phyloP scores from a whole-genome alignment of 208 protist genomes.

The Strigomonas culicis region DNA sequence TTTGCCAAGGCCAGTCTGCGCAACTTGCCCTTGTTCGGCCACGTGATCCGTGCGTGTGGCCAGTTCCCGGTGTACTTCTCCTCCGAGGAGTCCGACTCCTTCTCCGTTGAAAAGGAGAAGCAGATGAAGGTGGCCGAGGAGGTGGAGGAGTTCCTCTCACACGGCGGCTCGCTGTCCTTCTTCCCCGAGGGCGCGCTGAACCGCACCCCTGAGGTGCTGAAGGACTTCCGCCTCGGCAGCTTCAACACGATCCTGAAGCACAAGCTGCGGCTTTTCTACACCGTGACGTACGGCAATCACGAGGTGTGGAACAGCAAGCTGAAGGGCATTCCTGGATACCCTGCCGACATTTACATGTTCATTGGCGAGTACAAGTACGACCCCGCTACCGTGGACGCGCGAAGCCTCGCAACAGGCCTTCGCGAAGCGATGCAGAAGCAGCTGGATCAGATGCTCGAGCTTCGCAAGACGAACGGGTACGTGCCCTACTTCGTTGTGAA shows the following conservation, averaged over 20 bases:
- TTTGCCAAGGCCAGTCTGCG: constrained; percentile 58
- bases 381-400: constrained; percentile 26
- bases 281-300: constrained; percentile 45
- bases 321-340: constrained; percentile 50
- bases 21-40: constrained; percentile 61
- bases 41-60: constrained; percentile 43
- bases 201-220: constrained; percentile 40
- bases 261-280: constrained; percentile 40
- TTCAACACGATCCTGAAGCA: constrained; percentile 60
- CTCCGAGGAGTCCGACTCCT: constrained; percentile 32
- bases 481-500: constrained; percentile 29
- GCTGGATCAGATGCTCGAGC: constrained; percentile 42
- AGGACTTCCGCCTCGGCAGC: constrained; percentile 64
- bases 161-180: constrained; percentile 48
- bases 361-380: constrained; percentile 57
- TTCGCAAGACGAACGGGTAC: constrained; percentile 30
- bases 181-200: constrained; percentile 80
- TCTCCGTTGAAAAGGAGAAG: constrained; percentile 65
- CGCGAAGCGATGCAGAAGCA: constrained; percentile 60
- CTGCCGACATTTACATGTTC: constrained; percentile 59
- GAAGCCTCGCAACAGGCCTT: constrained; percentile 28
- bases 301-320: constrained; percentile 47
- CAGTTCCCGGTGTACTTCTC: constrained; percentile 82
- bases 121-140: constrained; percentile 45
- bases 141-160: constrained; percentile 37